A percentile compares a stretch with the other conserved stretches of the same genome.
Evolutionary conservation across 208 protist species (phyloP).

Genomic region (Acanthamoeba sp.): DNA sequence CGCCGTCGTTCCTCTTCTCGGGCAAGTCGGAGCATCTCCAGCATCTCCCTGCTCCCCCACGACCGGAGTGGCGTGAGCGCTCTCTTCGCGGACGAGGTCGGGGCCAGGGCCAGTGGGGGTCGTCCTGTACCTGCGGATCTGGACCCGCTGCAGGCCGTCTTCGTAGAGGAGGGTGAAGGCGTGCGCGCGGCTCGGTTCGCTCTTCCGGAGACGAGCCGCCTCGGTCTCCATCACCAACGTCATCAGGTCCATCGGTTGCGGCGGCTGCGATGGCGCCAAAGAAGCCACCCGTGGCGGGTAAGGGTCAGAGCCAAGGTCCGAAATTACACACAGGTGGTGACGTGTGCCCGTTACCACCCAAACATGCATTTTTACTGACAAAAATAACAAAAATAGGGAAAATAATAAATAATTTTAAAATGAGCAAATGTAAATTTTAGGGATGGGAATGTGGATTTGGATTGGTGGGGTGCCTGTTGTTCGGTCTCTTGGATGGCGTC

Average conservation of each 20-base stretch:
- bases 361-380: too few species aligned
- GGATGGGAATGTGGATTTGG: background rate
- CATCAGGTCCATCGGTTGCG: background rate
- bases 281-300: too few species aligned
- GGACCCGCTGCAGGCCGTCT: background rate
- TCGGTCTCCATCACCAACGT: background rate
- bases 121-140: background rate
- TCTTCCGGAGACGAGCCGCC: background rate
- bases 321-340: too few species aligned
- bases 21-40: background rate
- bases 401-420: background rate
- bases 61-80: too few species aligned
- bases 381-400: too few species aligned
- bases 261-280: too few species aligned
- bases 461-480: background rate
- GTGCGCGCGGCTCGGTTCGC: background rate
- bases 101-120: background rate
- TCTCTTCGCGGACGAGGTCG: background rate
- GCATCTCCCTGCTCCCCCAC: slow-evolving; percentile 11
- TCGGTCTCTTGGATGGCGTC: background rate
- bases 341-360: background rate
- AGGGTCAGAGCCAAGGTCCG: too few species aligned
- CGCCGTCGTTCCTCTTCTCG: background rate
- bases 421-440: background rate
- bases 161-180: background rate